These are phyloP conservation scores for Saxispiralis lemnorum DNA, from an alignment of 495 filamentous ascomycete genomes.

Conservation along the genomic window DNA sequence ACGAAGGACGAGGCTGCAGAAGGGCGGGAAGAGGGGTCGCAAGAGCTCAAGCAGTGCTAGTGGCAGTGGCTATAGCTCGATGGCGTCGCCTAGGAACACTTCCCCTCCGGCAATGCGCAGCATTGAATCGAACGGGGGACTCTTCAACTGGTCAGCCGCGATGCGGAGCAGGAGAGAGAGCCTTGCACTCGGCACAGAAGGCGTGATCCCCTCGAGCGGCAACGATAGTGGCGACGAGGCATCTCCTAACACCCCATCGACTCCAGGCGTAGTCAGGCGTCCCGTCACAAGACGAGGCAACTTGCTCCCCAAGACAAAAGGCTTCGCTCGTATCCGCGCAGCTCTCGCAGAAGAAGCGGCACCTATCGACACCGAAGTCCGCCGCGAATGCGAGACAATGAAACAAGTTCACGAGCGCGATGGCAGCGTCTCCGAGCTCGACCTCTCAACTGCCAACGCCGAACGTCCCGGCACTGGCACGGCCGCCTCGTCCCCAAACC, in stretches of 20 bases:
- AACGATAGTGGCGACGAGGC: constrained; percentile 58
- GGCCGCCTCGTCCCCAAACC: constrained; percentile 27
- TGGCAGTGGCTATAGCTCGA: constrained; percentile 42
- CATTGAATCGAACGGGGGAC: constrained; percentile 29
- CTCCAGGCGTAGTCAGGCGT: constrained; percentile 42
- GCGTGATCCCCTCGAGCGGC: constrained; percentile 61
- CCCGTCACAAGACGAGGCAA: constrained; percentile 76
- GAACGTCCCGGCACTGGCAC: constrained; percentile 29
- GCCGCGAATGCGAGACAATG: constrained; percentile 85
- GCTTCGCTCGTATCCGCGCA: constrained; percentile 79
- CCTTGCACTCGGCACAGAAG: constrained; percentile 69
- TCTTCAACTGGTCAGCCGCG: constrained; percentile 15
- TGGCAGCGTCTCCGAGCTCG: constrained; percentile 21
- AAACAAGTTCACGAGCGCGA: constrained; percentile 72
- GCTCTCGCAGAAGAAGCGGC: constrained; percentile 73
- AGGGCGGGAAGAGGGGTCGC: constrained; percentile 38
- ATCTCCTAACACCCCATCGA: constrained; percentile 26
- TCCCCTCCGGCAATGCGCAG: constrained; percentile 49
- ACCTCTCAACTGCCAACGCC: constrained; percentile 2
- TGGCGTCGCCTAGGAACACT: constrained; percentile 44
- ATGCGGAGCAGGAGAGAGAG: constrained; percentile 45
- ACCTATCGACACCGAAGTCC: constrained; percentile 73
- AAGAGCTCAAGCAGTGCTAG: constrained; percentile 56
- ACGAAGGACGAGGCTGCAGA: constrained; percentile 46
- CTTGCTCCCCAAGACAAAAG: constrained; percentile 88